Base-by-base conservation (phyloP, 2,329 filamentous ascomycete species). In the Stachybotrys echinatus region DNA sequence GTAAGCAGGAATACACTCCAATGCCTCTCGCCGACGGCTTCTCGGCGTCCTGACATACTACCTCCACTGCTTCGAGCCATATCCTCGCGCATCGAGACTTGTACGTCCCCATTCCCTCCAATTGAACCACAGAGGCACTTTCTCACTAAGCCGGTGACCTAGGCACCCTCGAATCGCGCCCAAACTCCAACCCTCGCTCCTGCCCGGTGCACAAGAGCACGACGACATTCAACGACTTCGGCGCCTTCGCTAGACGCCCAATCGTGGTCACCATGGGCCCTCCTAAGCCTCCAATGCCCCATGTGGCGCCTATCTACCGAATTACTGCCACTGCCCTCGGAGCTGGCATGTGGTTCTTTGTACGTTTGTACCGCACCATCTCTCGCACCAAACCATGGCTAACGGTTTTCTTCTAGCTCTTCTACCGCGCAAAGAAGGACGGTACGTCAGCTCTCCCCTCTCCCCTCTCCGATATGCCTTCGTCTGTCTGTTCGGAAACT, bases 331-430 rank as follows among this genome's bases (percentile, higher is more conserved):
- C 90, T 42, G 89, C 86, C 54, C 79, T 99, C 55, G 89, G 91
- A 60, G 94, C 94, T 49, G 89, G 88, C 74, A 99, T 97, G 94
- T 99, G 94, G 94, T 97, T 99, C 75, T 99, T 94, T 71, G 92
- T 97, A 82, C 66, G 87, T 76, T 50, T 17, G 46, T 23, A 47
- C 42, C 23, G 42, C n/a, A n/a, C 38, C 23, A 14, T n/a, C 34
- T 27, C 4, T 27, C 14, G 34, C 18, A 48, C 4, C 43, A n/a
- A n/a, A n/a, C n/a, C n/a, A 20, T 48, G 47, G 50, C 57, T 58
- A 51, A 59, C 45, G 6, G 7, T 6, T 31, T 42, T 7, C 23
- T 27, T 47, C 23, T 63, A 96, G 92, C 74, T 96, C 66, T 91
- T 96, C 85, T 97, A 96, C 76, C 84, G 94, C 64, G 90, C 91